Evolutionary conservation across 1,284 basidiomycete genomes (phyloP), one percentile per base, ranked within the genome.

Genomic region (Ceratobasidium sp.): DNA sequence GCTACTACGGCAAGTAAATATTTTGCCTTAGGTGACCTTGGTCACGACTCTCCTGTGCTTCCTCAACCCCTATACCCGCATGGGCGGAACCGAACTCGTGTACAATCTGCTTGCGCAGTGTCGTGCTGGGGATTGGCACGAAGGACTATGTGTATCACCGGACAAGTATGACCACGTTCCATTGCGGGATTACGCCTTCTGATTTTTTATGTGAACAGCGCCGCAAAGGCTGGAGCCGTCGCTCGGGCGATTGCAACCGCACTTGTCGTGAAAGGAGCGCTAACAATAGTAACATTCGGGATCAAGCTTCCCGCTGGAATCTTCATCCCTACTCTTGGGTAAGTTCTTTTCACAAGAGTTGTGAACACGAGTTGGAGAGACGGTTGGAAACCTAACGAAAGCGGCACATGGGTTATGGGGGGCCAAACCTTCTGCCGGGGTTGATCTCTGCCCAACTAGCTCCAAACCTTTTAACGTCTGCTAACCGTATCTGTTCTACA

Each of bases 11-110:
- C 22, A 52, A 44, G 13, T 46, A 81, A 57, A 75, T 73, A 13
- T 13, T 44, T 17, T 54, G 22, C 22, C 34, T 77, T 66, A 95
- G 93, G 90, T 95, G 76, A 95, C 94, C 0, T 83, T 92, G 43
- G 82, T 93, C 46, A 97, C 95, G 0, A 90, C 92, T 0, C 80
- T 90, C 1, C 84, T 97, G 61, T 94, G 93, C 80, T 98, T 97
- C 86, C 85, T 95, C 77, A 98, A 98, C 83, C 93, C 94, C 0
- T 98, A 93, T 82, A 94, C 95, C 5, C 91, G 93, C 43, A 96
- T 98, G 92, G 93, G 96, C 61, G 97, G 97, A 1, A 97, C 97
- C 11, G 96, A 99, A 82, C 91, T 99, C 19, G 94, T 99, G 74
- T 94, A 91, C 84, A 94, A 92, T 77, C 89, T 97, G n/a, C 97